Conservation (phyloP, 305 asterid genomes). For the Fraxinus latifolia region DNA sequence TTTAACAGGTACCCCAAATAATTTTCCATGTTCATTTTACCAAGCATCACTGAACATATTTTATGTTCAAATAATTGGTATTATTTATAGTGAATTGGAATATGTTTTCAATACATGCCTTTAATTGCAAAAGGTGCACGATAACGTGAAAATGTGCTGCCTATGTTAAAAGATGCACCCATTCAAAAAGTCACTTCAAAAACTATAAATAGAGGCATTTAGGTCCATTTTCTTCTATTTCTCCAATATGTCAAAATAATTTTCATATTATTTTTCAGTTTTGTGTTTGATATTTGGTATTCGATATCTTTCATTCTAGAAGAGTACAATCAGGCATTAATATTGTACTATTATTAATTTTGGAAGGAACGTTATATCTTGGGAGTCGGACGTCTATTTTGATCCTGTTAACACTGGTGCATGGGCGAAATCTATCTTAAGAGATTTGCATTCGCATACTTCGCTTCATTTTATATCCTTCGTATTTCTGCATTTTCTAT, state of each 20-base stretch:
- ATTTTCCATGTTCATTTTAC: not conserved
- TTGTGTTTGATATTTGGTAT: too few species aligned
- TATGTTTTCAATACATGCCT: not conserved
- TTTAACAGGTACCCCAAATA: not conserved
- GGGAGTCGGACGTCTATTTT: too few species aligned
- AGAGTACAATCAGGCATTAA: too few species aligned
- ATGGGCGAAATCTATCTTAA: too few species aligned
- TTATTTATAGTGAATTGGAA: not conserved
- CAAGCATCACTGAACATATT: not conserved
- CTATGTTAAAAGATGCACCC: not conserved
- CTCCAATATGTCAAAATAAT: not conserved
- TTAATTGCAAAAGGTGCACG: not conserved
- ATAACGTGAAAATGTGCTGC: not conserved
- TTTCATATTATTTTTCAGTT: too few species aligned
- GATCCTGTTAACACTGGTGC: too few species aligned
- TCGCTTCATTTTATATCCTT: too few species aligned
- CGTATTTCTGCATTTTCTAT: too few species aligned
- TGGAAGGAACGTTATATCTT: too few species aligned
- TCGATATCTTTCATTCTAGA: too few species aligned
- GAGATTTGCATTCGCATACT: too few species aligned
- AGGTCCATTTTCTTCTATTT: not conserved
- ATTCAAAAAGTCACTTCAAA: not conserved
- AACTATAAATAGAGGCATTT: not conserved
- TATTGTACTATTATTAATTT: too few species aligned
- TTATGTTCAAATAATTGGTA: not conserved